Conservation (phyloP, 805 yeast species). For the Geotrichum ghanense region DNA sequence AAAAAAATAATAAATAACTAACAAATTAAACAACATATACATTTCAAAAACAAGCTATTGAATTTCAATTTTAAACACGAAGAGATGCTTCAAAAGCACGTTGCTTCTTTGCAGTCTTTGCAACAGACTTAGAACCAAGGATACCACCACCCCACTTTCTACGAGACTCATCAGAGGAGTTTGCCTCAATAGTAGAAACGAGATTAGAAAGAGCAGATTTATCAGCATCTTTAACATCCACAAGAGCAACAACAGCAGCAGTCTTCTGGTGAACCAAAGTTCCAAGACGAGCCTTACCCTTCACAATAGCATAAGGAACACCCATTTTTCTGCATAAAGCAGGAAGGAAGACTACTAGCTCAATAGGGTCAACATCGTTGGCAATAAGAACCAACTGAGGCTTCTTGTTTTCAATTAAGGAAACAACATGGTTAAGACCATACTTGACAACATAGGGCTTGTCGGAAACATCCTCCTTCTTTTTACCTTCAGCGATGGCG, state of each 20-base stretch:
- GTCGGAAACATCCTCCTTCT: conserved; percentile 91
- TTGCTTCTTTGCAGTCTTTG: conserved; percentile 68
- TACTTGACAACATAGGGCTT: conserved; percentile 96
- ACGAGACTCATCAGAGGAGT: conserved; percentile 88
- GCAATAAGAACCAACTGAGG: conserved; percentile 95
- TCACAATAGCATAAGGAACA: conserved; percentile 95
- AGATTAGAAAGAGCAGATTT: conserved; percentile 89
- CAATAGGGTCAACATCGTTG: conserved; percentile 98
- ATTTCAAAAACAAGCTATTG: conserved; percentile 1
- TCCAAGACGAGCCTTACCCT: conserved; percentile 98
- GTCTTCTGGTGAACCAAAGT: conserved; percentile 96
- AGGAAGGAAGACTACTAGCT: conserved; percentile 92
- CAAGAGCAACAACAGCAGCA: conserved; percentile 92
- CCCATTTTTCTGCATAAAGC: conserved; percentile 99
- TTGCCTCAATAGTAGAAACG: conserved; percentile 84
- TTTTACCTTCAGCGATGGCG: conserved; percentile 96
- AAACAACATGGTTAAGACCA: conserved; percentile 98
- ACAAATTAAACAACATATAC: too few relatives aligned
- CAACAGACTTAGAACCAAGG: conserved; percentile 89
- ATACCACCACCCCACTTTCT: conserved; percentile 99
- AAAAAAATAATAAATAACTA: too few relatives aligned
- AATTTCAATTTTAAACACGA: conserved; percentile 20
- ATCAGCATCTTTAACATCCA: conserved; percentile 91
- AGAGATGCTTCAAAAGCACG: conserved; percentile 36
- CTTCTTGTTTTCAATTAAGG: conserved; percentile 96